Base-by-base conservation (phyloP, 2,329 filamentous ascomycete genomes). In the Neoscytalidium dimidiatum region DNA sequence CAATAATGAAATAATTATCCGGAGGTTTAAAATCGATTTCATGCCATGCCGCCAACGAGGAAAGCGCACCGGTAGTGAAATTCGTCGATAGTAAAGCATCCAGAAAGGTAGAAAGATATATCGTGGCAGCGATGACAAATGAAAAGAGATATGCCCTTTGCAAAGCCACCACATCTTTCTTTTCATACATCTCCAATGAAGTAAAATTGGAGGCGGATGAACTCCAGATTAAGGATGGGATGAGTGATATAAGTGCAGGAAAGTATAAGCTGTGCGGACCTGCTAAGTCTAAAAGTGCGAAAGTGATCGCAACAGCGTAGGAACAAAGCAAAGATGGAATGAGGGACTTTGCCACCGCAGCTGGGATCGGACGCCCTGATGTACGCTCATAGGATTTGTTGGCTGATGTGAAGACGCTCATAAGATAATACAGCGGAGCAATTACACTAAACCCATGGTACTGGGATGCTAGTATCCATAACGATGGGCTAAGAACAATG, bases 371-470 rank as follows among this genome's bases (percentile, higher is more conserved):
- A 2, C 52, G 33, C 9, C 52, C 52, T 4, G 21, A 5, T 8
- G 33, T 8, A 9, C 31, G 52, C 6, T 7, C 28, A 13, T 56
- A 56, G n/a, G 35, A 4, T 8, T 2, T 8, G 9, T 23, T 6
- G 17, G 31, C 4, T 2, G 52, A 23, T 2, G 52, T 26, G 29
- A 23, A 41, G 31, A 29, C 28, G n/a, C 17, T 21, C n/a, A 41
- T 5, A 11, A 56, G n/a, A 9, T 7, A 56, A 33, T 56, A 41
- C 14, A 56, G n/a, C 13, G 52, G 71, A 9, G 70, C 67, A 28
- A 72, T 69, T 3, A 41, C 11, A 46, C 43, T 44, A 21, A 66
- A 52, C 43, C 61, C 31, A 2, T 9, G 13, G 14, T 61, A 4
- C 7, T 66, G 38, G 31, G 33, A 52, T 7, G 23, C 14, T 11